Conservation (phyloP, 2,329 filamentous ascomycete genomes). For the Pseudocercospora crystallina region DNA sequence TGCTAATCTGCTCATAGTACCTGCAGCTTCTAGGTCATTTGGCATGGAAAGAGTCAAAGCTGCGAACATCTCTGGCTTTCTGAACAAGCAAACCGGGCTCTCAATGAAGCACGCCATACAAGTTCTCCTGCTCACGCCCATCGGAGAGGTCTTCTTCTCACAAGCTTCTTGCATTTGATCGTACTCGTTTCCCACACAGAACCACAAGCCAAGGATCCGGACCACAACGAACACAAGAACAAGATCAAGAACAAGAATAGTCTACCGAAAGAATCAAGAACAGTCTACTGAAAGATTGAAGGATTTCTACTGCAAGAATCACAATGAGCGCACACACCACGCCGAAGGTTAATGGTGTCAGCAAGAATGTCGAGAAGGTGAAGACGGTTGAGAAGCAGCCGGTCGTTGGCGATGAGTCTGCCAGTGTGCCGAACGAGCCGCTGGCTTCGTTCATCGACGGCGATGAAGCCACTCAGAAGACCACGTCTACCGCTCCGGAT, state of each 20-base stretch:
- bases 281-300: background rate
- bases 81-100: background rate
- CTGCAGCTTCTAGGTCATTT: background rate
- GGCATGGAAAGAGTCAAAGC: background rate
- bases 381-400: too few relatives aligned
- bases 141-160: background rate
- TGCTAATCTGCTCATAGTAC: too few relatives aligned
- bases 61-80: background rate
- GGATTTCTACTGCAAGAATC: too few relatives aligned
- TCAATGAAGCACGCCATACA: background rate
- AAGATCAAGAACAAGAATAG: background rate
- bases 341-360: too few relatives aligned
- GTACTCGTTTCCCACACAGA: background rate
- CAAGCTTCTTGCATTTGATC: slow-evolving; percentile 1
- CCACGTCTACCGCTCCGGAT: too few relatives aligned
- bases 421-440: too few relatives aligned
- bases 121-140: background rate
- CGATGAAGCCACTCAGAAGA: too few relatives aligned
- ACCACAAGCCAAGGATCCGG: background rate
- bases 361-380: too few relatives aligned
- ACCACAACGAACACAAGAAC: background rate
- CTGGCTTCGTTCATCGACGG: too few relatives aligned
- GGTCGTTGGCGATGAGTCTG: too few relatives aligned
- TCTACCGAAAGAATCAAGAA: background rate
- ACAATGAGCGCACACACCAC: too few relatives aligned